phyloP scores from a whole-genome alignment of 352 stramenopile species.

The Globisporangium recalcitrans region DNA sequence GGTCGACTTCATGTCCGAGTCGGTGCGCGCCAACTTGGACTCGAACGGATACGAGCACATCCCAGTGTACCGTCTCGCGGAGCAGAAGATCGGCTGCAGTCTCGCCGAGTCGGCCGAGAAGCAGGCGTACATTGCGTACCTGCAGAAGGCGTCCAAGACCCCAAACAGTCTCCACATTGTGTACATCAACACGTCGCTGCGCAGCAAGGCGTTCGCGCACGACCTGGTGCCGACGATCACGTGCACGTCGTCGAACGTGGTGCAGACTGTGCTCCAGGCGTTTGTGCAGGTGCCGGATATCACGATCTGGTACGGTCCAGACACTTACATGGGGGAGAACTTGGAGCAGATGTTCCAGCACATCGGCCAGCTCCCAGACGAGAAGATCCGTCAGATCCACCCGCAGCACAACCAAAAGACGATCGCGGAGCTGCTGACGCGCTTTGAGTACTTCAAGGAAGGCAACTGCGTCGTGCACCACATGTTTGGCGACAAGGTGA shows the following conservation, averaged over 20 bases:
- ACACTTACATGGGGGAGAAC: conserved; percentile 99
- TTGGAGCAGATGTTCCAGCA: conserved; percentile 91
- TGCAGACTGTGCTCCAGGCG: conserved; percentile 94
- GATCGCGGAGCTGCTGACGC: conserved; percentile 75
- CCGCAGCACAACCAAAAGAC: conserved; percentile 78
- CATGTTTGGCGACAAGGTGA: conserved; percentile 96
- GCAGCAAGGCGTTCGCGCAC: conserved; percentile 94
- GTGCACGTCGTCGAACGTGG: conserved; percentile 95
- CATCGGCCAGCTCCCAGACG: conserved; percentile 69
- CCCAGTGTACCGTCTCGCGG: conserved; percentile 92
- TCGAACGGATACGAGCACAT: conserved; percentile 90
- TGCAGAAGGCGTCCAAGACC: conserved; percentile 85
- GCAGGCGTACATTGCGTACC: conserved; percentile 90
- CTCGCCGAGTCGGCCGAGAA: conserved; percentile 93
- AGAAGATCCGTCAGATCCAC: conserved; percentile 83
- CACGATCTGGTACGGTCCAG: conserved; percentile 91
- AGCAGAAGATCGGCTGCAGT: conserved; percentile 93
- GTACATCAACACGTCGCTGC: conserved; percentile 98
- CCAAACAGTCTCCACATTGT: conserved; percentile 94
- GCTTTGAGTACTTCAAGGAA: conserved; percentile 93
- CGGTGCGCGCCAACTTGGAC: conserved; percentile 90
- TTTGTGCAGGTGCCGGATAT: conserved; percentile 89
- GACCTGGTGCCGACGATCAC: conserved; percentile 95
- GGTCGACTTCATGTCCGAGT: conserved; percentile 98
- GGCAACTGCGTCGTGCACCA: conserved; percentile 98